Evolutionary conservation across 2,329 filamentous ascomycete genomes (phyloP).

Genomic region (Botrytis sinoallii): DNA sequence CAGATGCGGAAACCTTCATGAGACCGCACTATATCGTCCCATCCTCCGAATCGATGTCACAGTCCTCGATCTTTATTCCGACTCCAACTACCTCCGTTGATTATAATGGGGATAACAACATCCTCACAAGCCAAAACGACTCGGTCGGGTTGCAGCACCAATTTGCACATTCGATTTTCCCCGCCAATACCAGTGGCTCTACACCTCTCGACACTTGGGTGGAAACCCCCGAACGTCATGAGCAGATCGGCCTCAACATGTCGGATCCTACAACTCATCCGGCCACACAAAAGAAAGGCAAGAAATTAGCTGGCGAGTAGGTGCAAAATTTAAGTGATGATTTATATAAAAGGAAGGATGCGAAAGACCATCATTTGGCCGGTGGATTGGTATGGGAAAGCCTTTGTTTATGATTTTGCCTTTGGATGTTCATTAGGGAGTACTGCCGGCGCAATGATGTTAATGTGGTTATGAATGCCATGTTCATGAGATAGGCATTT

Average conservation of each 20-base stretch:
- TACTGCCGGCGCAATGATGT: not conserved
- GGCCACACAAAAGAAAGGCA: not conserved
- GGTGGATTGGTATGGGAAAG: not conserved
- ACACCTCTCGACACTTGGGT: constrained; percentile 3
- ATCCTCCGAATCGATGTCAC: not conserved
- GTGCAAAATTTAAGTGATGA: not conserved
- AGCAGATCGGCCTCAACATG: not conserved
- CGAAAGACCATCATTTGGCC: not conserved
- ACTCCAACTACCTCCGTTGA: not conserved
- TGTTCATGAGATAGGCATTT: not conserved
- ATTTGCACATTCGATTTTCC: not conserved
- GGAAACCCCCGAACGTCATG: not conserved
- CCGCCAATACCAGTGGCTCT: not conserved
- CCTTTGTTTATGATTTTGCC: not conserved
- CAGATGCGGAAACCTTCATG: not conserved
- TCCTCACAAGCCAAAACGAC: not conserved
- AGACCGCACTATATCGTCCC: not conserved
- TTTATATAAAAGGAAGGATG: not conserved
- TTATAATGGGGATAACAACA: too few species aligned
- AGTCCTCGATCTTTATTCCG: not conserved
- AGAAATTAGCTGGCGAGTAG: not conserved
- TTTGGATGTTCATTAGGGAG: not conserved
- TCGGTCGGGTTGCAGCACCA: not conserved
- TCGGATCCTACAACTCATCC: not conserved
- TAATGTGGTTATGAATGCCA: not conserved